phyloP scores from a whole-genome alignment of 768 basidiomycete genomes.

The Dendrothele bispora region DNA sequence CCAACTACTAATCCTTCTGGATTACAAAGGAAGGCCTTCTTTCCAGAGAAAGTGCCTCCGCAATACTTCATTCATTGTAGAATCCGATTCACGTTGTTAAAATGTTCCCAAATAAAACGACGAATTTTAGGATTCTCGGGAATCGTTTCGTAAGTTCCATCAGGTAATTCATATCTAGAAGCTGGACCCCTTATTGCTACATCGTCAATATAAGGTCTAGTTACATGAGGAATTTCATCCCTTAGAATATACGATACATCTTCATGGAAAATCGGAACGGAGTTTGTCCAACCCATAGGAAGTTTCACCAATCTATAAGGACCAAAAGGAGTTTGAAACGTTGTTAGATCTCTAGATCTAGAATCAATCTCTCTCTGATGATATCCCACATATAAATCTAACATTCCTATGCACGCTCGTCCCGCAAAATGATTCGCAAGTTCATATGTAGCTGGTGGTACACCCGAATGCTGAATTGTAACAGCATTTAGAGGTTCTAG shows the following conservation, averaged over 20 bases:
- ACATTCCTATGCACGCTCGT: no score
- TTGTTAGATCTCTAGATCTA: conserved; percentile 36
- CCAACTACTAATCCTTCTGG: conserved; percentile 2
- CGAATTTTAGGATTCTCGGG: conserved; percentile 11
- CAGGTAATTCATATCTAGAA: conserved; percentile 23
- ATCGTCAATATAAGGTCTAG: conserved; percentile 40
- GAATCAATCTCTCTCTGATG: no score
- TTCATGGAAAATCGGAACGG: conserved; percentile 36
- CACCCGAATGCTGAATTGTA: no score
- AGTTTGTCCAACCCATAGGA: conserved; percentile 34
- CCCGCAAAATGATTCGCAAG: no score
- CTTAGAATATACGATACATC: conserved; percentile 35
- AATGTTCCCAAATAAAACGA: conserved; percentile 18
- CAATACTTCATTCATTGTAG: conserved; percentile 25
- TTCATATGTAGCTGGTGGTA: no score
- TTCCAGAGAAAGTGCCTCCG: conserved; percentile 35
- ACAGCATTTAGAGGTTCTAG: no score
- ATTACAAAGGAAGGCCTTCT: conserved; percentile 20
- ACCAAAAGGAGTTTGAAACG: conserved; percentile 37
- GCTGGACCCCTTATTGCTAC: conserved; percentile 29
- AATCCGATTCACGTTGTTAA: conserved; percentile 6
- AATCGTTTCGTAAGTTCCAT: conserved; percentile 15
- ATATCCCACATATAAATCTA: no score
- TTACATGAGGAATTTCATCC: conserved; percentile 37
- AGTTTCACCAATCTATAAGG: conserved; percentile 26